Percentiles rank a stretch among this genome's conserved stretches.
Conservation (phyloP, 768 basidiomycete species). For the Mycena haematopus region DNA sequence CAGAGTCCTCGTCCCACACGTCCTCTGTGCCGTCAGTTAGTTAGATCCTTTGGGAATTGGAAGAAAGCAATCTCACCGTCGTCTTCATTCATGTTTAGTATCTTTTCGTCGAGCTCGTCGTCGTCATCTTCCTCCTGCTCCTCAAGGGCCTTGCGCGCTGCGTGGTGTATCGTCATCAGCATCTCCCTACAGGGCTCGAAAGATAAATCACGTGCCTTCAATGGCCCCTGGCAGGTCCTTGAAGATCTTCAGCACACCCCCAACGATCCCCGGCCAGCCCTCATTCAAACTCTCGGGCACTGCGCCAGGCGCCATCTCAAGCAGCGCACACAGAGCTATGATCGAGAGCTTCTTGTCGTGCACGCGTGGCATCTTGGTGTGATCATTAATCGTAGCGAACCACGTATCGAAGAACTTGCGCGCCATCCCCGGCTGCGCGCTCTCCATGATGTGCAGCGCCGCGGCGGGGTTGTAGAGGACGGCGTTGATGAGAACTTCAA, state of each 20-base stretch:
- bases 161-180: conserved; percentile 4
- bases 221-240: conserved; percentile 80
- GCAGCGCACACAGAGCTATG: conserved; percentile 73
- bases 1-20: conserved; percentile 90
- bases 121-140: conserved; percentile 48
- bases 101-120: conserved; percentile 60
- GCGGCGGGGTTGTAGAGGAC: conserved; percentile 85
- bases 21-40: conserved; percentile 60
- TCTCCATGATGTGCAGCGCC: conserved; percentile 78
- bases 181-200: background rate
- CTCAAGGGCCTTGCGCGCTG: conserved; percentile 69
- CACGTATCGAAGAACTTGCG: conserved; percentile 85
- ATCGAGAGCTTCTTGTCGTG: conserved; percentile 91
- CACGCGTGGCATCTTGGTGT: conserved; percentile 73
- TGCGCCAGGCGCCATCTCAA: conserved; percentile 67
- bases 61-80: conserved; percentile 51
- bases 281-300: conserved; percentile 68
- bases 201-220: conserved; percentile 57
- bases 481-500: conserved; percentile 83
- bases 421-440: conserved; percentile 59
- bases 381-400: conserved; percentile 75
- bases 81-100: conserved; percentile 70
- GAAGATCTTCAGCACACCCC: conserved; percentile 74
- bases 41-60: conserved; percentile 1
- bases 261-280: conserved; percentile 80